A percentile compares a stretch with the other conserved stretches of the same genome.
These are phyloP conservation scores for Trypanosomatidae sp. DNA, from an alignment of 208 protist species.

Conservation along the genomic window DNA sequence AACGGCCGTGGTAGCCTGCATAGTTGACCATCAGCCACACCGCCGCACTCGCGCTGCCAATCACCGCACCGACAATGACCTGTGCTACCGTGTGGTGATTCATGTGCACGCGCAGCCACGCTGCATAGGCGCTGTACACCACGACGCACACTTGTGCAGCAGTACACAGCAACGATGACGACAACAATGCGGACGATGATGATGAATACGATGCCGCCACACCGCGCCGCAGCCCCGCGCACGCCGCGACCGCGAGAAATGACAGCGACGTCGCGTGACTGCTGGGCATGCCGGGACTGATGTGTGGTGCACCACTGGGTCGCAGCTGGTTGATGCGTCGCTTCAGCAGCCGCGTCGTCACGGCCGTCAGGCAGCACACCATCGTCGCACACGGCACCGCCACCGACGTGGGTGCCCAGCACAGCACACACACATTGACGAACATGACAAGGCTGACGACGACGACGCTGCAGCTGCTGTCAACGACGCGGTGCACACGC, in stretches of 20 bases:
- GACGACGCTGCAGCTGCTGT: conserved; percentile 18
- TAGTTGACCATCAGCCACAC: conserved; percentile 16
- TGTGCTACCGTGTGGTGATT: conserved; percentile 39
- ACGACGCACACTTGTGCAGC: conserved; percentile 8
- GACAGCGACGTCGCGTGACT: conserved; percentile 41
- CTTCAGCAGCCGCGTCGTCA: conserved; percentile 23
- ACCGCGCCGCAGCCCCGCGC: conserved; percentile 9
- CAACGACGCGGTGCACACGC: conserved; percentile 7
- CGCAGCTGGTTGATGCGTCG: conserved; percentile 32
- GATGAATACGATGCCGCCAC: not conserved
- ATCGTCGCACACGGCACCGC: conserved; percentile 27
- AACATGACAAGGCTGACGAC: conserved; percentile 15
- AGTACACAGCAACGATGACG: conserved; percentile 1
- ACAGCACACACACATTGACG: conserved; percentile 21
- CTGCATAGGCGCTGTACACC: conserved; percentile 20
- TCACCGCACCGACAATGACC: conserved; percentile 18
- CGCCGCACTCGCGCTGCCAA: conserved; percentile 9
- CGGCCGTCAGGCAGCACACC: conserved; percentile 19
- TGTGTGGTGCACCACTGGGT: conserved; percentile 22
- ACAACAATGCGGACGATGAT: too few relatives aligned
- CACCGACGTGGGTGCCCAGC: conserved; percentile 6
- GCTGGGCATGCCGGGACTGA: conserved; percentile 52
- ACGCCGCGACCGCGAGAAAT: conserved; percentile 15
- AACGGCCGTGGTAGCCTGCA: conserved; percentile 8
- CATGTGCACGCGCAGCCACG: conserved; percentile 14